phyloP scores from a whole-genome alignment of 768 basidiomycete species.

The Leccinellum luteum region DNA sequence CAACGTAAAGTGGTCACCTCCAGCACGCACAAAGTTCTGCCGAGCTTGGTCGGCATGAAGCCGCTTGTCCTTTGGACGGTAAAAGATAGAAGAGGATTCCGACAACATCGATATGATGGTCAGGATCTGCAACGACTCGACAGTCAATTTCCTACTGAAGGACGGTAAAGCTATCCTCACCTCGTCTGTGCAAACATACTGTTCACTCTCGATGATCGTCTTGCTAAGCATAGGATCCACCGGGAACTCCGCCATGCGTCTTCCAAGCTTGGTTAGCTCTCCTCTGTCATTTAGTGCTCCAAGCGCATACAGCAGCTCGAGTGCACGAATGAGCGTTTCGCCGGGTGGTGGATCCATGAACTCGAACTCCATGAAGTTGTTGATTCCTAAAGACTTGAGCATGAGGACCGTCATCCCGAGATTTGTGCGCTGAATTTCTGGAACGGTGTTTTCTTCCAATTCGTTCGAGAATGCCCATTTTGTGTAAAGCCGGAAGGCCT shows the following conservation, averaged over 20 bases:
- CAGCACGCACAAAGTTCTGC: constrained; percentile 92
- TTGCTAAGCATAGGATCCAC: constrained; percentile 98
- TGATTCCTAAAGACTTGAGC: constrained; percentile 96
- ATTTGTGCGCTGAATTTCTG: constrained; percentile 99
- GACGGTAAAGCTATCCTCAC: constrained; percentile 39
- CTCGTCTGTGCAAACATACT: constrained; percentile 94
- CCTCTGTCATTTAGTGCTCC: constrained; percentile 96
- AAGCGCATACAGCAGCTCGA: constrained; percentile 91
- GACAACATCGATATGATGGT: constrained; percentile 98
- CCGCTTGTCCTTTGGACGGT: constrained; percentile 98
- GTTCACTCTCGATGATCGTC: constrained; percentile 92
- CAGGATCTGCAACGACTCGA: constrained; percentile 56
- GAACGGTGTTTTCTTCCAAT: constrained; percentile 94
- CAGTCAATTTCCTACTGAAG: neutral
- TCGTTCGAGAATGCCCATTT: constrained; percentile 98
- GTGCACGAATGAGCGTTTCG: constrained; percentile 93
- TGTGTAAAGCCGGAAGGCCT: constrained; percentile 97
- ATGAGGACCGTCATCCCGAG: constrained; percentile 92
- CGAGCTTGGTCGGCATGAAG: constrained; percentile 96
- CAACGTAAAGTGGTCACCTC: constrained; percentile 97
- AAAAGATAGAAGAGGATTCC: constrained; percentile 93
- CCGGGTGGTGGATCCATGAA: constrained; percentile 98
- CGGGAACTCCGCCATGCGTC: constrained; percentile 98
- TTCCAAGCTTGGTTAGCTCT: constrained; percentile 94
- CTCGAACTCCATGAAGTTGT: constrained; percentile 97